A percentile compares a stretch with the other conserved stretches of the same genome.
phyloP scores from a whole-genome alignment of 2,329 filamentous ascomycete genomes.

The Myriosclerotinia curreyana region DNA sequence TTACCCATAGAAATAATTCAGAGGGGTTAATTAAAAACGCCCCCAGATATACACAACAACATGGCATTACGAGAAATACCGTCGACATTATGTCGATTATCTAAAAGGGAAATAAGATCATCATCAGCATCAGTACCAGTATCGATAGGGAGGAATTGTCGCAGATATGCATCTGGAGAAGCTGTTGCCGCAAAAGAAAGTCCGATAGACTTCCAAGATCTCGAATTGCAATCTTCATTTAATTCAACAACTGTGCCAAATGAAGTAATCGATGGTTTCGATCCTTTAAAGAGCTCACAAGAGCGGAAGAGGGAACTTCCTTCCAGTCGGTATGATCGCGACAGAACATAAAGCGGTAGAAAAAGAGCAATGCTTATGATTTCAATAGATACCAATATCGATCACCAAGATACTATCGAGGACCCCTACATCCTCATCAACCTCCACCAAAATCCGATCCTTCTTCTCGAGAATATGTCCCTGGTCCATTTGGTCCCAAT shows the following conservation, averaged over 20 bases:
- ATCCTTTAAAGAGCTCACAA: slow-evolving; percentile 48
- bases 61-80: slow-evolving; percentile 40
- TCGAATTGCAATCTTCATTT: slow-evolving; percentile 48
- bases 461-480: slow-evolving; percentile 80
- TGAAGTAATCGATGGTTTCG: slow-evolving; percentile 44
- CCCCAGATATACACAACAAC: slow-evolving; percentile 18
- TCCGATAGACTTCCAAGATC: slow-evolving; percentile 41
- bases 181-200: slow-evolving; percentile 30
- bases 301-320: slow-evolving; percentile 42
- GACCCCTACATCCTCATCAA: slow-evolving; percentile 88
- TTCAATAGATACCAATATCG: slow-evolving; percentile 82
- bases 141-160: slow-evolving; percentile 23
- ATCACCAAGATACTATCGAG: slow-evolving; percentile 90
- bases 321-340: slow-evolving; percentile 41
- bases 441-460: slow-evolving; percentile 84
- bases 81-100: slow-evolving; percentile 34
- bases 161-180: slow-evolving; percentile 36
- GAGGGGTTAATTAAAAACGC: not conserved
- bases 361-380: slow-evolving; percentile 23
- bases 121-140: slow-evolving; percentile 10
- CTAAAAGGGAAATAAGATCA: slow-evolving; percentile 30
- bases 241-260: slow-evolving; percentile 39
- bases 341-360: not conserved
- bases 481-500: slow-evolving; percentile 85
- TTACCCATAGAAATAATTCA: too few relatives aligned